Conservation (phyloP, 169 alveolate genomes). For the Babesia ovata region DNA sequence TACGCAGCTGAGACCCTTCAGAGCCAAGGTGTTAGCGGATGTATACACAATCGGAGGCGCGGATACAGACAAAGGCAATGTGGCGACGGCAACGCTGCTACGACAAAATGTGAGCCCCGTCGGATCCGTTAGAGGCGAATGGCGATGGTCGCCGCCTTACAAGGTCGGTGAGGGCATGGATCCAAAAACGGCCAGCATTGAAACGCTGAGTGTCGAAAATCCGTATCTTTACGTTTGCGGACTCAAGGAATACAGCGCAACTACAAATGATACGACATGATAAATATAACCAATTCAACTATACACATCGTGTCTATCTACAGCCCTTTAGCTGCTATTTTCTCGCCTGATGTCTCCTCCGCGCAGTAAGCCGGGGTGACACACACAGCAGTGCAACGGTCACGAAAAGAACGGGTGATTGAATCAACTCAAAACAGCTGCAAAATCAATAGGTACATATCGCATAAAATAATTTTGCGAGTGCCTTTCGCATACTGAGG, state of each 20-base stretch:
- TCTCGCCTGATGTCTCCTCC: no score
- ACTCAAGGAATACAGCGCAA: not conserved
- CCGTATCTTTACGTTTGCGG: not conserved
- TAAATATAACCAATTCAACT: no score
- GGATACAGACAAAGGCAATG: not conserved
- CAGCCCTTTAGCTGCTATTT: no score
- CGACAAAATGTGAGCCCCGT: constrained; percentile 66
- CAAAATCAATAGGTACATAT: no score
- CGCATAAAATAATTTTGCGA: no score
- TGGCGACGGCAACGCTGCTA: constrained; percentile 38
- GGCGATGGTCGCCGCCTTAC: constrained; percentile 74
- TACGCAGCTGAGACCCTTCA: constrained; percentile 72
- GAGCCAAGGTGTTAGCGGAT: constrained; percentile 74
- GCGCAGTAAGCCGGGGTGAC: no score
- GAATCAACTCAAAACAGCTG: no score
- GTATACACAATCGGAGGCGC: constrained; percentile 62
- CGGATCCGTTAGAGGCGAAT: constrained; percentile 78
- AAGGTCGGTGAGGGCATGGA: constrained; percentile 17
- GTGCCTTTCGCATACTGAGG: no score
- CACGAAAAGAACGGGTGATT: no score
- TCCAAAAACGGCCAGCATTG: constrained; percentile 41
- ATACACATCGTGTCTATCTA: no score
- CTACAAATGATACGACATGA: not conserved
- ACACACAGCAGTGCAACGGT: no score
- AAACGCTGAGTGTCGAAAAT: constrained; percentile 26